Evolutionary conservation across 1,284 basidiomycete species (phyloP).

Genomic region (Trichosporon sp.): DNA sequence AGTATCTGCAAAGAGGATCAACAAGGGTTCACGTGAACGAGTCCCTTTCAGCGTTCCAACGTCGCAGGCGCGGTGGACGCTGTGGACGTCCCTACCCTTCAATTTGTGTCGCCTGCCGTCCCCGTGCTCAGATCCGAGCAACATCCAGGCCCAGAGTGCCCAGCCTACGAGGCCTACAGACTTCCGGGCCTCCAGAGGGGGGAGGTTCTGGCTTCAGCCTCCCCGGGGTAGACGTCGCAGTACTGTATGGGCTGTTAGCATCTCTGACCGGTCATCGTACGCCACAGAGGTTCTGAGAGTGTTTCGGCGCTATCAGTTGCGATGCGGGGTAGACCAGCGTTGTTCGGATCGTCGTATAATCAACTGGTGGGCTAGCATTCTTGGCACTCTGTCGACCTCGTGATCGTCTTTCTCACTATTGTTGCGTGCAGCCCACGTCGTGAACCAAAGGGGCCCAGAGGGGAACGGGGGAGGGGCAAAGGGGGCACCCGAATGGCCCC

Average conservation of each 20-base stretch:
- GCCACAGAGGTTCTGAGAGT: neutral
- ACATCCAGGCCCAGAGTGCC: neutral
- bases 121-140: conserved; percentile 8
- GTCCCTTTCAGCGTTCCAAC: neutral
- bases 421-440: neutral
- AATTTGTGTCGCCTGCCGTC: neutral
- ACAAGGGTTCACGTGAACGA: neutral
- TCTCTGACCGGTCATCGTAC: too few species aligned
- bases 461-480: neutral
- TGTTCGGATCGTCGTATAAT: neutral
- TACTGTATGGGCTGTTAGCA: too few species aligned
- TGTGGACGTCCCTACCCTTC: neutral
- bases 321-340: neutral
- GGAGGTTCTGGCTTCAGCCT: too few species aligned
- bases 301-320: neutral
- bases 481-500: neutral
- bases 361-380: neutral
- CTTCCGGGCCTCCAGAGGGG: too few species aligned
- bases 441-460: neutral
- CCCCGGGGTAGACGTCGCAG: neutral
- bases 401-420: neutral
- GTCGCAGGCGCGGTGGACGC: too few species aligned
- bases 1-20: neutral
- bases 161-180: too few species aligned
- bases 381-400: neutral